These are phyloP conservation scores for Mycotypha africana DNA, from an alignment of 371 early-diverging fungal species.

Conservation along the genomic window DNA sequence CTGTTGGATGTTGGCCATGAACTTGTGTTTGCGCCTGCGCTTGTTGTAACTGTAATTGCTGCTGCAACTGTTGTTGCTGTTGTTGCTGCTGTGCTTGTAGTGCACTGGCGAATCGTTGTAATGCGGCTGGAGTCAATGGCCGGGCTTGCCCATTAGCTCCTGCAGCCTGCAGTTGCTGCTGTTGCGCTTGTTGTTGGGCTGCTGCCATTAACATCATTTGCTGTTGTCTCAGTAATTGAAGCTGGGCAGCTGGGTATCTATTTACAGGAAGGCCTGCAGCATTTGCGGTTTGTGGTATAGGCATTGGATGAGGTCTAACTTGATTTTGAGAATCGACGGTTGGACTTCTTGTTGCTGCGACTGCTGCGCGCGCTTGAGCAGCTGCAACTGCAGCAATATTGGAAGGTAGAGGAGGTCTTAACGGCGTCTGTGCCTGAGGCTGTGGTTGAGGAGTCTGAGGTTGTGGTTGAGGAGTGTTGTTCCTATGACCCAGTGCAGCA, in stretches of 20 bases:
- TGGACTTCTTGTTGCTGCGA: conserved; percentile 6
- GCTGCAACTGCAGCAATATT: conserved; percentile 4
- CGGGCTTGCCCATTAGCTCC: conserved; percentile 14
- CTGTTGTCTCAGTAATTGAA: conserved; percentile 45
- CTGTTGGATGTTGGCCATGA: conserved; percentile 3
- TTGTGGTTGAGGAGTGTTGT: conserved; percentile 7
- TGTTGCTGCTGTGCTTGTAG: conserved; percentile 2
- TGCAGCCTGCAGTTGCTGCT: conserved; percentile 16
- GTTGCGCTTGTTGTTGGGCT: conserved; percentile 19
- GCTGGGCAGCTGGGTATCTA: conserved; percentile 45
- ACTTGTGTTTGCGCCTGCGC: conserved; percentile 12
- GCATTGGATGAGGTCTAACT: conserved; percentile 22
- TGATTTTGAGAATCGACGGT: conserved; percentile 19
- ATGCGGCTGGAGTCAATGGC: conserved; percentile 19
- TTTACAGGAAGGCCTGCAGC: conserved; percentile 24
- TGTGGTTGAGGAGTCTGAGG: conserved; percentile 1
- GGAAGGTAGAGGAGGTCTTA: neutral
- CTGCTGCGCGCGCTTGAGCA: conserved; percentile 13
- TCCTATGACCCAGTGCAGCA: too few relatives aligned
- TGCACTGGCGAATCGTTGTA: conserved; percentile 24
- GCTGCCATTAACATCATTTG: conserved; percentile 38
- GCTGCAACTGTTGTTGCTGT: conserved; percentile 9
- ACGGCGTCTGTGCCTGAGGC: neutral
- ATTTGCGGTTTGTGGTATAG: conserved; percentile 5
- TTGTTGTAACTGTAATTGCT: conserved; percentile 11